A percentile compares a stretch with the other conserved stretches of the same genome.
Conservation (phyloP, 176 grass and related monocot species). For the Eremochloa ophiuroides region DNA sequence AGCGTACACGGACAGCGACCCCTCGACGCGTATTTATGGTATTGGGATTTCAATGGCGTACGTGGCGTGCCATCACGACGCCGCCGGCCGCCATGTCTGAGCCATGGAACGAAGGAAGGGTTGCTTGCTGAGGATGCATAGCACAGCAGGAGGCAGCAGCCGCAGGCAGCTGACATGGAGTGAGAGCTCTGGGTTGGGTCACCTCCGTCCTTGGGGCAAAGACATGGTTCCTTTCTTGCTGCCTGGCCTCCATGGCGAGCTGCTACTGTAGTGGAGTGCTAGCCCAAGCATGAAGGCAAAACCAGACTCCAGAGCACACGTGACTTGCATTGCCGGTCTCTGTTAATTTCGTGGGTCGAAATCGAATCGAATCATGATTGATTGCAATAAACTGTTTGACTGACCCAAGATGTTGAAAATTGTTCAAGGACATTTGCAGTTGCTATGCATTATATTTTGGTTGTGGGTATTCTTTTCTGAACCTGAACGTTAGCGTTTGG, state of each 20-base stretch:
- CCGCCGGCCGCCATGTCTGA: not conserved
- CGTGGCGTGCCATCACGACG: not conserved
- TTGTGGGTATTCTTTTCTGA: too few species aligned
- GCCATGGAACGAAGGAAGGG: not conserved
- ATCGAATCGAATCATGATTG: not conserved
- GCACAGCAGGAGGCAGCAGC: not conserved
- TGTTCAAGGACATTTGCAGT: not conserved
- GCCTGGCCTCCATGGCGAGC: not conserved
- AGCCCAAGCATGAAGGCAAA: not conserved
- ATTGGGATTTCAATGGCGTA: not conserved
- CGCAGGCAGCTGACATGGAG: slow-evolving; percentile 12
- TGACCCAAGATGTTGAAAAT: not conserved
- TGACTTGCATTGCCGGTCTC: not conserved
- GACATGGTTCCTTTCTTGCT: slow-evolving; percentile 39
- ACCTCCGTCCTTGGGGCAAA: slow-evolving; percentile 16
- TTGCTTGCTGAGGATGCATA: slow-evolving; percentile 12
- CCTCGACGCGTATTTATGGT: not conserved
- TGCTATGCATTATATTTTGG: too few species aligned
- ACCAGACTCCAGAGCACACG: not conserved
- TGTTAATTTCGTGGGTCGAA: not conserved
- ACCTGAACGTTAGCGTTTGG: too few species aligned
- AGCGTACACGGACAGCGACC: not conserved
- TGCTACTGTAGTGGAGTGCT: slow-evolving; percentile 3
- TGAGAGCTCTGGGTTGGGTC: slow-evolving; percentile 18
- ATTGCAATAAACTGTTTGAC: not conserved